Base-by-base conservation (phyloP, 768 basidiomycete genomes). In the Rhodocollybia butyracea region DNA sequence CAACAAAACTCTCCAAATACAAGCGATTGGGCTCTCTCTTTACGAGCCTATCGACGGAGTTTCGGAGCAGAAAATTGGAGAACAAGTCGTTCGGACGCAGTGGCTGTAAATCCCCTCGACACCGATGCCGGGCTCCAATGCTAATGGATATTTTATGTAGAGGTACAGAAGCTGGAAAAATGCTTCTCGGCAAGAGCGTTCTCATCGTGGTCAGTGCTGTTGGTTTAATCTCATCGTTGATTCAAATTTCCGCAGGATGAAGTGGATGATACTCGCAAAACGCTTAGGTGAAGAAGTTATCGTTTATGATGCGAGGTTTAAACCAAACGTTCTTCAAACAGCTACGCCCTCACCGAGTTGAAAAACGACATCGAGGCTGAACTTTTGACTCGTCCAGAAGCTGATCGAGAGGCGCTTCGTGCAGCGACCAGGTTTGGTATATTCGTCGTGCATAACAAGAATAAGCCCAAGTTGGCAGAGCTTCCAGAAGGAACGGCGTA, bases 361-460 rank as follows among this genome's bases (percentile, higher is more conserved):
- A 79, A 86, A 66, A 89, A 88, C 68, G 97, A 99, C 66, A 89
- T 97, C 48, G 89, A 91, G 62, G 68, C 69, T 42, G 89, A 89
- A 61, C 71, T 91, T 13, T 70, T 81, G 27, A 67, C 68, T 11
- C 78, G 84, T 55, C 86, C 89, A 3, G 89, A 91, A 68, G 70
- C 80, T 17, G 86, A 94, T 61, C 86, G 88, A 48, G 83, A 87
- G n/a, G 80, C 80, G 1, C 72, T 85, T 19, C 80, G 82, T 57
- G 68, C 71, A 7, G 74, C 78, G 3, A 94, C 96, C 26, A 77
- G 89, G 67, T 93, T 99, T 57, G 95, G 83, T 1, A 76, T 98
- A 60, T 99, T 98, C 65, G 96, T 98, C 45, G 91, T 95, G 24
- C 91, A 94, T 72, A 92, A 94, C 76, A 98, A 98, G 75, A 76